Conservation (phyloP, 75 land plant species). For the Picea glauca region DNA sequence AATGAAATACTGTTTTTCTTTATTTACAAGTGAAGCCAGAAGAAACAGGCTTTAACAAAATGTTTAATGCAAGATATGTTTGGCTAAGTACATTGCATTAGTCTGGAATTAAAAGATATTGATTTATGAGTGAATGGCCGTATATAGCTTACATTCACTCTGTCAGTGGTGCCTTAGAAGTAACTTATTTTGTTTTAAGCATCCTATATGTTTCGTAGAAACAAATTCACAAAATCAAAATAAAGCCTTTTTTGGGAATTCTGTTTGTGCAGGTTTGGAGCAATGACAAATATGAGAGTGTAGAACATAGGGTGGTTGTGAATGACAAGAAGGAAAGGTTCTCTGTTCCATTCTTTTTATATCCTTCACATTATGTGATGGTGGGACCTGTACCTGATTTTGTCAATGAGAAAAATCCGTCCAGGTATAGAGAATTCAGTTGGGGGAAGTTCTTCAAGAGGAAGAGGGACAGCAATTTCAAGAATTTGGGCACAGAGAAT, state of each 20-base stretch:
- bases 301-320: conserved; percentile 18
- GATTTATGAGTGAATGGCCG: too few relatives aligned
- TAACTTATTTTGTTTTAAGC: too few relatives aligned
- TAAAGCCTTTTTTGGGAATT: neutral
- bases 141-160: too few relatives aligned
- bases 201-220: too few relatives aligned
- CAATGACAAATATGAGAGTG: conserved; percentile 60
- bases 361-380: conserved; percentile 36
- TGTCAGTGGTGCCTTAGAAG: too few relatives aligned
- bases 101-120: too few relatives aligned
- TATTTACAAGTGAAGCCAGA: too few relatives aligned
- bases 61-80: too few relatives aligned
- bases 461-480: conserved; percentile 56
- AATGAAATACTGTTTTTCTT: too few relatives aligned
- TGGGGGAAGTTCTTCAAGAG: conserved; percentile 61
- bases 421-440: conserved; percentile 53
- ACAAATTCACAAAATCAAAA: too few relatives aligned
- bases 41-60: too few relatives aligned
- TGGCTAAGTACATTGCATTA: too few relatives aligned
- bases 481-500: conserved; percentile 62
- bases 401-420: conserved; percentile 28
- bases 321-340: conserved; percentile 52
- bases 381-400: conserved; percentile 57
- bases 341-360: conserved; percentile 68
- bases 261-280: conserved; percentile 63